phyloP scores from a whole-genome alignment of 2,329 filamentous ascomycete species.

The Paraphaeosphaeria minitans region DNA sequence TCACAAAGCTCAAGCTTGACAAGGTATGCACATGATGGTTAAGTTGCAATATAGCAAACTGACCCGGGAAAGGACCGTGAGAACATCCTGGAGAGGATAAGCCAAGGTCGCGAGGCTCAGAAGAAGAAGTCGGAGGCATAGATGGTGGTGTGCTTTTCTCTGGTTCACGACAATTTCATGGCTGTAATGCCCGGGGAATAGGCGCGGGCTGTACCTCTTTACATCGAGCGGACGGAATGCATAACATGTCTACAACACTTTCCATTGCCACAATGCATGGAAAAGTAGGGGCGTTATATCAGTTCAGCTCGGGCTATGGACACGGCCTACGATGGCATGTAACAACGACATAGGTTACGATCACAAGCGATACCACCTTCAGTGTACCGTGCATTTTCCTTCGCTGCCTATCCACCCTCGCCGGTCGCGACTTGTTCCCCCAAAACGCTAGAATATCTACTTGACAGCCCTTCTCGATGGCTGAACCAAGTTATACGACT shows the following conservation, averaged over 20 bases:
- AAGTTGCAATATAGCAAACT: slow-evolving; percentile 5
- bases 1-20: slow-evolving; percentile 98
- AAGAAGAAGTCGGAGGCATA: slow-evolving; percentile 67
- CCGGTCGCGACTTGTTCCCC: slow-evolving; percentile 18
- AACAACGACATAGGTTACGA: slow-evolving; percentile 30
- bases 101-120: slow-evolving; percentile 75
- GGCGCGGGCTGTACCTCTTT: slow-evolving; percentile 41
- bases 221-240: slow-evolving; percentile 47
- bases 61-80: slow-evolving; percentile 68
- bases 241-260: slow-evolving; percentile 44
- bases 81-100: slow-evolving; percentile 84
- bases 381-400: slow-evolving; percentile 28
- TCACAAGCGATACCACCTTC: slow-evolving; percentile 33
- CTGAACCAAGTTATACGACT: slow-evolving; percentile 88
- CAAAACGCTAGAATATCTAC: slow-evolving; percentile 82
- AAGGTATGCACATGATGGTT: slow-evolving; percentile 55
- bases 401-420: slow-evolving; percentile 26
- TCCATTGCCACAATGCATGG: slow-evolving; percentile 41
- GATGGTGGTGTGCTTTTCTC: slow-evolving; percentile 47
- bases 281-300: slow-evolving; percentile 47
- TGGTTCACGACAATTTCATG: slow-evolving; percentile 48
- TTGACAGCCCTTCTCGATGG: slow-evolving; percentile 73
- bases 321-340: slow-evolving; percentile 42
- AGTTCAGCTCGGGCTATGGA: slow-evolving; percentile 46
- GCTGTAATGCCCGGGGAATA: slow-evolving; percentile 38